phyloP scores from a whole-genome alignment of 1,284 basidiomycete genomes.

The Trametes sp. region DNA sequence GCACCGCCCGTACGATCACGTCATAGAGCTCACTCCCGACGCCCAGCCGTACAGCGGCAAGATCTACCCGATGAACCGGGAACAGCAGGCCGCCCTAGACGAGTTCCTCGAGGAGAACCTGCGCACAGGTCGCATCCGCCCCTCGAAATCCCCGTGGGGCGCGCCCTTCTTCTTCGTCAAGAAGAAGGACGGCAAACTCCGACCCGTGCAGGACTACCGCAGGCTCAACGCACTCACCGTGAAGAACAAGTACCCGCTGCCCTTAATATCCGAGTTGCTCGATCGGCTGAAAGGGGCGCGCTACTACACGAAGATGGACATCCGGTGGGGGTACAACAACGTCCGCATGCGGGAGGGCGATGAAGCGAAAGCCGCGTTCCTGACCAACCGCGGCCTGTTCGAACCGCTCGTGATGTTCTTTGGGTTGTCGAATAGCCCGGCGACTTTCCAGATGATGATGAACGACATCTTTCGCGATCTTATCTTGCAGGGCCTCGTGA shows the following conservation, averaged over 20 bases:
- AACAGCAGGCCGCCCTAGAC: constrained; percentile 36
- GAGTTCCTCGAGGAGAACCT: constrained; percentile 44
- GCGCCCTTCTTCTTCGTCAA: constrained; percentile 49
- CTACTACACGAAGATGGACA: constrained; percentile 46
- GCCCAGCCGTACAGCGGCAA: constrained; percentile 22
- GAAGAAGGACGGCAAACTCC: constrained; percentile 49
- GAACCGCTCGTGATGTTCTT: constrained; percentile 45
- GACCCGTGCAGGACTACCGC: constrained; percentile 42
- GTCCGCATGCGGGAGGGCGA: constrained; percentile 31
- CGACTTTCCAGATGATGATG: constrained; percentile 38
- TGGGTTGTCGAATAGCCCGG: constrained; percentile 43
- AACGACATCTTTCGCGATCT: constrained; percentile 34
- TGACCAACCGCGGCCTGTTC: constrained; percentile 33
- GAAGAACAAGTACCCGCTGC: constrained; percentile 46
- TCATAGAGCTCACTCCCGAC: constrained; percentile 28
- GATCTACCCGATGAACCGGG: constrained; percentile 37
- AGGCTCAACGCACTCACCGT: constrained; percentile 38
- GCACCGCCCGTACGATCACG: constrained; percentile 29
- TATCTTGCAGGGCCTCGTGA: constrained; percentile 24
- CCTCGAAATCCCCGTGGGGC: constrained; percentile 38
- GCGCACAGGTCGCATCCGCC: constrained; percentile 29
- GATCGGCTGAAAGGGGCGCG: constrained; percentile 38
- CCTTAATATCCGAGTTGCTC: constrained; percentile 43
- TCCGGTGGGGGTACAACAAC: constrained; percentile 29
- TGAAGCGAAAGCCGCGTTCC: constrained; percentile 32